These are phyloP conservation scores for Tulasnella sp. DNA, from an alignment of 768 basidiomycete species.

Conservation along the genomic window DNA sequence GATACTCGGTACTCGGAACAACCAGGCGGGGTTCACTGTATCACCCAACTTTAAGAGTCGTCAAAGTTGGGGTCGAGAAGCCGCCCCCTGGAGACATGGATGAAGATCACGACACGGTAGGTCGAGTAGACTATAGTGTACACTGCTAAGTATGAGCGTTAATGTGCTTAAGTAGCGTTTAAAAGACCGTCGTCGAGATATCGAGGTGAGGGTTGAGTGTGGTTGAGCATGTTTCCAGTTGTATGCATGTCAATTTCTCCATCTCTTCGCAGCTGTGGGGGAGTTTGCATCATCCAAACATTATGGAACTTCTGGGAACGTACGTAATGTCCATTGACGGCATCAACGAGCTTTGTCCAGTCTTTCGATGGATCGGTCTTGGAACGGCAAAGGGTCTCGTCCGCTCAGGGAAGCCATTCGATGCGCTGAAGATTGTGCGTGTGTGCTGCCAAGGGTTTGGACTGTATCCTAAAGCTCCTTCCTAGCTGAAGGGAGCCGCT, in stretches of 20 bases:
- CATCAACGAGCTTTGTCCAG: background rate
- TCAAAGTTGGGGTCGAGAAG: background rate
- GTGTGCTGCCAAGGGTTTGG: background rate
- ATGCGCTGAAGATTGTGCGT: background rate
- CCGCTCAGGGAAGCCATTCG: background rate
- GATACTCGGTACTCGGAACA: background rate
- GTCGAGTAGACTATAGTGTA: background rate
- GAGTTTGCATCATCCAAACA: background rate
- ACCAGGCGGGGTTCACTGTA: background rate
- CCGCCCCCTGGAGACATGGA: background rate
- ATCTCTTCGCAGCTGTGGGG: background rate
- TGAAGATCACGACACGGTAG: background rate
- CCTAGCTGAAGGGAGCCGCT: background rate
- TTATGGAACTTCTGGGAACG: background rate
- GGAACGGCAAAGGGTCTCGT: background rate
- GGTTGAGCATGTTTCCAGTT: background rate
- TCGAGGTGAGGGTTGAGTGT: background rate
- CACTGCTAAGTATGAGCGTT: too few relatives aligned
- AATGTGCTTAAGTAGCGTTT: background rate
- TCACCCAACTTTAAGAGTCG: background rate
- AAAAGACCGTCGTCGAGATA: background rate
- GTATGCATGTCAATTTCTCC: background rate
- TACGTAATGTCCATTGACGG: background rate
- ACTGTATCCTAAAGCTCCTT: background rate
- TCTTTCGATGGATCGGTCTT: background rate